Evolutionary conservation across 2,329 filamentous ascomycete species (phyloP), one percentile per base, ranked within the genome.

Genomic region (Juglanconis oblonga): DNA sequence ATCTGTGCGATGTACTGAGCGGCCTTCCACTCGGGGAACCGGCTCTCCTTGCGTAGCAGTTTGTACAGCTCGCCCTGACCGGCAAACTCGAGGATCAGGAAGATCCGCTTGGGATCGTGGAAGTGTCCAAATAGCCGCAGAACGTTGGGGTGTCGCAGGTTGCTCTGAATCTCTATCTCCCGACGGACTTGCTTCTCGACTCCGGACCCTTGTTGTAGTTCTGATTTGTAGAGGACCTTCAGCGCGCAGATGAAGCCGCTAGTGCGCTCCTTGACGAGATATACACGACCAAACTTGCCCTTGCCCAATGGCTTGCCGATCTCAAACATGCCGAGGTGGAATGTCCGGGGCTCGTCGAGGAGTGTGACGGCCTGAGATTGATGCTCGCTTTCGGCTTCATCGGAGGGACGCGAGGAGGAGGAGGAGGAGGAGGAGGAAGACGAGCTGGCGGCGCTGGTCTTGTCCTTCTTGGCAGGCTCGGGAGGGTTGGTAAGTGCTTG

Each of bases 261-360:
- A 49, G 82, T 85, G 60, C 90, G 86, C 75, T 95, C 91, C 58
- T 91, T 88, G 52, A 90, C 91, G 33, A 96, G 85, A 71, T 96
- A 96, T 3, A 96, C 91, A 50, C 91, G 85, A 1, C 91, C 91
- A 70, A 95, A 96, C 72, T 95, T 96, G 64, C 91, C 91, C 76
- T 95, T 95, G 56, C 91, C 91, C 3, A 96, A 79, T 1, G 91
- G 90, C 67, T 91, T 89, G 44, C 91, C 91, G 65, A 96, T 96
- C 74, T 97, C 92, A 73, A 96, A 96, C 91, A 96, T 96, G 75
- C 91, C 90, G 4, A 97, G 85, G 71, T 96, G 91, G 76, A 93
- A 93, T 67, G 92, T 75, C 67, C 85, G 87, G 48, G 82, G 82
- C 24, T 77, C 59, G 64, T 69, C 42, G 86, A 61, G 51, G 7